Conservation (phyloP, 139 green algal genomes). For the Nannochloris sp. region DNA sequence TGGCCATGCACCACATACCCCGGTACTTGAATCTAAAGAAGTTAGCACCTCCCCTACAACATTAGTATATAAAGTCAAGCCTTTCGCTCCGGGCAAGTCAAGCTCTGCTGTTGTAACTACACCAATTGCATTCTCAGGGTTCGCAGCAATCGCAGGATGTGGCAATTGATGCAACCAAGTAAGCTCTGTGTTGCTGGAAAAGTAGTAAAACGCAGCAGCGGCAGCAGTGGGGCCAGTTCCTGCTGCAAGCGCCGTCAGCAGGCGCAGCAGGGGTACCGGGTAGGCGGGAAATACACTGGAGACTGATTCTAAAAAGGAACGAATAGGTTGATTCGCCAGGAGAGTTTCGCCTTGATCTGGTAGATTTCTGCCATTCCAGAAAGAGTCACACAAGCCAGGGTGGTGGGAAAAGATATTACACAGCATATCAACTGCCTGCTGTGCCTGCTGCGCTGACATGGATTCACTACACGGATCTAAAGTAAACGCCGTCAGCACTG, state of each 20-base stretch:
- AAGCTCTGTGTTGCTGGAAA: slow-evolving; percentile 26
- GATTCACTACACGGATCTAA: slow-evolving; percentile 24
- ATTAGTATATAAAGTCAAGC: neutral
- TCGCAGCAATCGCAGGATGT: slow-evolving; percentile 2
- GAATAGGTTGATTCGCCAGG: slow-evolving; percentile 29
- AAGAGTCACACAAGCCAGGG: slow-evolving; percentile 20
- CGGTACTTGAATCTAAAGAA: too few species aligned
- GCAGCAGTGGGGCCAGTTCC: slow-evolving; percentile 10
- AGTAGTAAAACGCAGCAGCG: slow-evolving; percentile 35
- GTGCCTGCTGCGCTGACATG: slow-evolving; percentile 16
- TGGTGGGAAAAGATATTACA: slow-evolving; percentile 11
- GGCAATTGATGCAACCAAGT: slow-evolving; percentile 27
- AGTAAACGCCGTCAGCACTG: slow-evolving; percentile 38
- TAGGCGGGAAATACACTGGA: slow-evolving; percentile 47
- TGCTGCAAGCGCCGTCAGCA: slow-evolving; percentile 34
- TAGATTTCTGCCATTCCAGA: slow-evolving; percentile 16
- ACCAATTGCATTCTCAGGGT: slow-evolving; percentile 4
- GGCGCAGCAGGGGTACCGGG: slow-evolving; percentile 31
- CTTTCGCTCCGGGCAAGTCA: neutral
- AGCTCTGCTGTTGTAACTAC: slow-evolving; percentile 1
- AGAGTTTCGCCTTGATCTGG: slow-evolving; percentile 2
- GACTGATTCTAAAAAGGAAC: slow-evolving; percentile 32
- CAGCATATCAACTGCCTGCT: slow-evolving; percentile 19
- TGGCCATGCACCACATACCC: neutral
- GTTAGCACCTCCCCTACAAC: slow-evolving; percentile 19